These are phyloP conservation scores for Apodospora peruviana DNA, from an alignment of 495 filamentous ascomycete genomes.

Conservation along the genomic window DNA sequence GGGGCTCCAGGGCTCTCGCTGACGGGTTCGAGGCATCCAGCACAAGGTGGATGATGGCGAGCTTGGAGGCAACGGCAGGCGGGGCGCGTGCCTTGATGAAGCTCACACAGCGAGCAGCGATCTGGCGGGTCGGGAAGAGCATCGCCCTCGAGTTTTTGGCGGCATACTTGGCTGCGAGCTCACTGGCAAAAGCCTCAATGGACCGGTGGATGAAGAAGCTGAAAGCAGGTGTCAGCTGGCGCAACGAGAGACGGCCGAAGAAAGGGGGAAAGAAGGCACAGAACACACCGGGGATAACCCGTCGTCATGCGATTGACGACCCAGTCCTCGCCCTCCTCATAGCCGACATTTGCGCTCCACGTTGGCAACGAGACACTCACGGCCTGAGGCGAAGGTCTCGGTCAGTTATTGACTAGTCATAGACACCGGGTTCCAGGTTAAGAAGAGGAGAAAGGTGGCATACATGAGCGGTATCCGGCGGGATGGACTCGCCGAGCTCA, in stretches of 20 bases:
- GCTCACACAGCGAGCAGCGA: slow-evolving; percentile 60
- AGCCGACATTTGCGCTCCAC: slow-evolving; percentile 84
- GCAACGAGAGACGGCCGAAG: background rate
- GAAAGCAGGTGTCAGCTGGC: slow-evolving; percentile 3
- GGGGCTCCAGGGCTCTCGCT: slow-evolving; percentile 39
- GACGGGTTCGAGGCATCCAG: slow-evolving; percentile 43
- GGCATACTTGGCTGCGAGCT: slow-evolving; percentile 62
- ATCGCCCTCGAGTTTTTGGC: slow-evolving; percentile 60
- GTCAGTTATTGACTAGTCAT: slow-evolving; percentile 5
- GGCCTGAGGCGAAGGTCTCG: slow-evolving; percentile 55
- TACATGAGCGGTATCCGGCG: slow-evolving; percentile 57
- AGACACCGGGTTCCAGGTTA: slow-evolving; percentile 9
- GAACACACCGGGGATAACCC: slow-evolving; percentile 74
- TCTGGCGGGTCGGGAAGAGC: slow-evolving; percentile 67
- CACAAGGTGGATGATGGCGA: slow-evolving; percentile 65
- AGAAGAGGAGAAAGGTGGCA: slow-evolving; percentile 2
- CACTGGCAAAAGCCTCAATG: slow-evolving; percentile 67
- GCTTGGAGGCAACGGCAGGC: slow-evolving; percentile 36
- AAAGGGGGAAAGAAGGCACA: background rate
- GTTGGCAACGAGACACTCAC: slow-evolving; percentile 94
- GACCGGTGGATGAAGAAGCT: slow-evolving; percentile 89
- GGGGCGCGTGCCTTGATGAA: slow-evolving; percentile 63
- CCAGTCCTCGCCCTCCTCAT: slow-evolving; percentile 88
- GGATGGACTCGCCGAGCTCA: slow-evolving; percentile 52
- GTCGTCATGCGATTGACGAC: slow-evolving; percentile 79